phyloP scores from a whole-genome alignment of 2,329 filamentous ascomycete species.

The Lasiodiplodia theobromae region DNA sequence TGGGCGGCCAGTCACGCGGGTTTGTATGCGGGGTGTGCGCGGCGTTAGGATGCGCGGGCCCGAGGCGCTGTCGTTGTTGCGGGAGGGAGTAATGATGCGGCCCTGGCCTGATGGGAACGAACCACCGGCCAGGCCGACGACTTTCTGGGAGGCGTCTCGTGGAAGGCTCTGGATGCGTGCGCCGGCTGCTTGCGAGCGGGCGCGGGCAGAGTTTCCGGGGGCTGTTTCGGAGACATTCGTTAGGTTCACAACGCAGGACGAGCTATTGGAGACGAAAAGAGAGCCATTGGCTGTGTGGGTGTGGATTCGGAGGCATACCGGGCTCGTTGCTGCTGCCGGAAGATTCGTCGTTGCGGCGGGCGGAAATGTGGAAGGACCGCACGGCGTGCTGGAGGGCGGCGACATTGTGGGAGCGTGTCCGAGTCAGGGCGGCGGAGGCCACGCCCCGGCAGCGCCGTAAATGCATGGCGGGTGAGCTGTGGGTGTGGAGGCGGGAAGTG shows the following conservation, averaged over 20 bases:
- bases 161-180: slow-evolving; percentile 5
- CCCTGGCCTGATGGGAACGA: slow-evolving; percentile 10
- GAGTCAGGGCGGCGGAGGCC: slow-evolving; percentile 1
- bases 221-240: not conserved
- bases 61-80: not conserved
- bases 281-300: slow-evolving; percentile 1
- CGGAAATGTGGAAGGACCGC: slow-evolving; percentile 28
- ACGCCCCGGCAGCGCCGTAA: slow-evolving; percentile 19
- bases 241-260: not conserved
- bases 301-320: not conserved
- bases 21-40: slow-evolving; percentile 6
- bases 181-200: slow-evolving; percentile 16
- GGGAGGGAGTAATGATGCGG: slow-evolving; percentile 7
- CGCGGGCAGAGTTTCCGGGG: slow-evolving; percentile 9
- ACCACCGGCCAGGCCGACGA: slow-evolving; percentile 9
- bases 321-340: slow-evolving; percentile 1
- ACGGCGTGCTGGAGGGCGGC: slow-evolving; percentile 8
- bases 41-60: slow-evolving; percentile 6
- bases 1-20: not conserved
- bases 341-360: slow-evolving; percentile 14
- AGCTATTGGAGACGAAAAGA: not conserved
- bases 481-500: not conserved
- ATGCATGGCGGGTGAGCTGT: slow-evolving; percentile 22
- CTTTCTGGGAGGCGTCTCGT: not conserved
- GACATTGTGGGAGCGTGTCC: slow-evolving; percentile 3